These are phyloP conservation scores for Cyphellophora europaea DNA, from an alignment of 2,329 filamentous ascomycete species.

Conservation along the genomic window DNA sequence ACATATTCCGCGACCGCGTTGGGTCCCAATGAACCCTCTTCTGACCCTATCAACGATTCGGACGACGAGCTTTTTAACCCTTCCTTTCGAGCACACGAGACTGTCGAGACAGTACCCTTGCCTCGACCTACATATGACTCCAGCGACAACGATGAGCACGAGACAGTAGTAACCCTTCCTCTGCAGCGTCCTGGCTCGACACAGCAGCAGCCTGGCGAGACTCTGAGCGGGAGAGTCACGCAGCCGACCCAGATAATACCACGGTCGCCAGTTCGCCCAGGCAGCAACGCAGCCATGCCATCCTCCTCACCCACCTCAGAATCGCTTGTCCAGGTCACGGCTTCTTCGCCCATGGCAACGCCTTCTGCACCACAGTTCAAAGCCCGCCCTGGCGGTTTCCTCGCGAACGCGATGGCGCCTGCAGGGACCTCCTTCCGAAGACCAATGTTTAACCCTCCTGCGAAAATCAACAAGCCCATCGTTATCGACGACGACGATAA, in stretches of 20 bases:
- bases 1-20: neutral
- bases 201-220: conserved; percentile 29
- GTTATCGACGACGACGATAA: conserved; percentile 47
- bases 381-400: conserved; percentile 29
- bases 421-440: conserved; percentile 62
- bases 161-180: conserved; percentile 42
- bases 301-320: conserved; percentile 22
- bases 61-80: conserved; percentile 16
- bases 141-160: conserved; percentile 19
- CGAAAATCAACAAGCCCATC: conserved; percentile 26
- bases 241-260: conserved; percentile 54
- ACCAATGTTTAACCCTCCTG: conserved; percentile 32
- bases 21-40: neutral
- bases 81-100: conserved; percentile 10
- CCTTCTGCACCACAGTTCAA: conserved; percentile 16
- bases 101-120: conserved; percentile 15
- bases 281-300: too few relatives aligned
- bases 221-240: too few relatives aligned
- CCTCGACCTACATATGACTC: conserved; percentile 2
- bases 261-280: conserved; percentile 21
- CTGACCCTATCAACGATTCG: conserved; percentile 11
- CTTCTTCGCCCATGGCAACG: conserved; percentile 68
- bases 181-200: conserved; percentile 19
- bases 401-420: conserved; percentile 62
- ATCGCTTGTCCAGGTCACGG: conserved; percentile 65